Base-by-base conservation (phyloP, 768 basidiomycete genomes). In the Plicaturopsis crispa region DNA sequence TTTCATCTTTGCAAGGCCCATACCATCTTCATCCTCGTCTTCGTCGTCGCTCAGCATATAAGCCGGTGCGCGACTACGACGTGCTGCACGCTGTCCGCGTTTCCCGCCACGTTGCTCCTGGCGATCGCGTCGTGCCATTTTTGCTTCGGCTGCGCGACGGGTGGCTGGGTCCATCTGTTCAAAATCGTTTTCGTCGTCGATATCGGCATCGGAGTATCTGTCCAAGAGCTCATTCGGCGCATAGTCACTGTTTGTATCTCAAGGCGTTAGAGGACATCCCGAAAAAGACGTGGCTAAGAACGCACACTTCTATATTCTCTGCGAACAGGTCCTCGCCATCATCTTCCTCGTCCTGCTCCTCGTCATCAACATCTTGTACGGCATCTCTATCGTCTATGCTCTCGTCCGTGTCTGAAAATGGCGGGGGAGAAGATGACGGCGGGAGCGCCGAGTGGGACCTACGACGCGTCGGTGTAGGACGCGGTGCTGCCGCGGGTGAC, bases 211-310 rank as follows among this genome's bases (percentile, higher is more conserved):
- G 4, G 89, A 92, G 60, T 98, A 99, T 18, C 60, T 69, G 60
- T 99, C 96, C 6, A 96, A 75, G 3, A 72, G 66, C 38, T 80
- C 73, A 51, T 98, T 93, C 8, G 72, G 67, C 8, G 80, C 81
- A 60, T 99, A 98, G 53, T 98, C 94, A 40, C 85, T 88, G 48
- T n/a, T n/a, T n/a, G n/a, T n/a, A n/a, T n/a, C n/a, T n/a, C n/a
- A n/a, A n/a, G n/a, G n/a, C n/a, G n/a, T n/a, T n/a, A 7, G 24
- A 24, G 31, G 8, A 38, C 16, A 48, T 14, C 20, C 16, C 10
- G 23, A n/a, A 31, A 30, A 41, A 31, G 6, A 36, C 31, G 19
- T 31, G 37, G 31, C 22, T 38, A 48, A 48, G 47, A 36, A 18
- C 35, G 33, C 54, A 88, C 93, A 70, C 72, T 57, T 84, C 76